These are phyloP conservation scores for Raphanus sativus DNA, from an alignment of 345 rosid species.

Conservation along the genomic window DNA sequence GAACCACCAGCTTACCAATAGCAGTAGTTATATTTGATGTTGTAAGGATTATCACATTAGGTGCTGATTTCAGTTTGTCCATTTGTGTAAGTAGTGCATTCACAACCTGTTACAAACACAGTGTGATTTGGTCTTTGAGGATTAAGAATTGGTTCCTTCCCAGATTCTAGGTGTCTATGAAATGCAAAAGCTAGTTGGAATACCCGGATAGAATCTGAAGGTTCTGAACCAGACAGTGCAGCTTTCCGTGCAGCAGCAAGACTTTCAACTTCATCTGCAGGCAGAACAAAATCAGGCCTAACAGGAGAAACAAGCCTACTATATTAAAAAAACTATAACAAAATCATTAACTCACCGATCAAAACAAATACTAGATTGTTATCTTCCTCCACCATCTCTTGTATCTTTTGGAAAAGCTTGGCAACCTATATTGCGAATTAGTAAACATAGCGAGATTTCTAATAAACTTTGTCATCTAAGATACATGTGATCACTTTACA, in stretches of 20 bases:
- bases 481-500: neutral
- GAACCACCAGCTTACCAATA: constrained; percentile 65
- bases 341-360: constrained; percentile 74
- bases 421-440: constrained; percentile 63
- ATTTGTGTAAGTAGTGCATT: constrained; percentile 96
- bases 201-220: constrained; percentile 98
- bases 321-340: neutral
- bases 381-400: constrained; percentile 99
- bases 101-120: constrained; percentile 66
- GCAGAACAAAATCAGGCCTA: constrained; percentile 31
- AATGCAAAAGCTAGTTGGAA: neutral
- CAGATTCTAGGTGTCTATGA: neutral
- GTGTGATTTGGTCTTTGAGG: constrained; percentile 4
- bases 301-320: constrained; percentile 29
- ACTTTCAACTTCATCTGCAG: constrained; percentile 98
- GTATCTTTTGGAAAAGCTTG: constrained; percentile 94
- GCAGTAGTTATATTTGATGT: constrained; percentile 98
- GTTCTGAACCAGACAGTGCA: constrained; percentile 97
- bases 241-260: constrained; percentile 98
- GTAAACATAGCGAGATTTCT: neutral
- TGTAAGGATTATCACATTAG: constrained; percentile 86
- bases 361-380: constrained; percentile 94
- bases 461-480: neutral
- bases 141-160: neutral
- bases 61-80: constrained; percentile 91